These are phyloP conservation scores for Inosperma sp. DNA, from an alignment of 768 basidiomycete species.

Conservation along the genomic window DNA sequence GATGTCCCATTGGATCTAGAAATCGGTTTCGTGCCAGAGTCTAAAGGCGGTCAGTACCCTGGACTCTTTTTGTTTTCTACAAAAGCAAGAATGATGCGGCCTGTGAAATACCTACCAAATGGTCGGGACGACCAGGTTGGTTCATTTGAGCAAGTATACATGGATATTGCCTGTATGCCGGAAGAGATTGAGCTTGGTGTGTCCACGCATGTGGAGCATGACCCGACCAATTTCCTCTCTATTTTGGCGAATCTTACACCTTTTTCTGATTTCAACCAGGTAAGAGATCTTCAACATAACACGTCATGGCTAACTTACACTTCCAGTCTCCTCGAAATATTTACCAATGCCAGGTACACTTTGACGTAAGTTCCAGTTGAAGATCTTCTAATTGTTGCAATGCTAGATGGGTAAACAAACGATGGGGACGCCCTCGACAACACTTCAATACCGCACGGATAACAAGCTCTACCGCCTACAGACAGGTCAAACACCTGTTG, in stretches of 20 bases:
- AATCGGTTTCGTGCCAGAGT: slow-evolving; percentile 85
- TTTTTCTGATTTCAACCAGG: slow-evolving; percentile 99
- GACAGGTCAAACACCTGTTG: slow-evolving; percentile 91
- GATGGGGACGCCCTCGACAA: slow-evolving; percentile 97
- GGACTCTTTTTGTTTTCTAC: slow-evolving; percentile 90
- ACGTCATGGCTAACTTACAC: slow-evolving; percentile 4
- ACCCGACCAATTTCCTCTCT: slow-evolving; percentile 92
- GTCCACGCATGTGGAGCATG: slow-evolving; percentile 89
- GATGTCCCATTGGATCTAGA: slow-evolving; percentile 90
- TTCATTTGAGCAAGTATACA: slow-evolving; percentile 97
- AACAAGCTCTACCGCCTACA: slow-evolving; percentile 98
- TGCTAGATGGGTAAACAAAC: slow-evolving; percentile 97
- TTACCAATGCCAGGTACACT: slow-evolving; percentile 81
- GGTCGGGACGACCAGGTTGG: slow-evolving; percentile 87
- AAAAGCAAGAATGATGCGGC: slow-evolving; percentile 93
- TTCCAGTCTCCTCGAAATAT: slow-evolving; percentile 82
- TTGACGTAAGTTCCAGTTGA: neutral
- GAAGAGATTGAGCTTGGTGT: slow-evolving; percentile 75
- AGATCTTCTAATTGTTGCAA: neutral
- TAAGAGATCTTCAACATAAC: slow-evolving; percentile 34
- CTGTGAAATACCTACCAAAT: slow-evolving; percentile 87
- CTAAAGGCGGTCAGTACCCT: slow-evolving; percentile 93
- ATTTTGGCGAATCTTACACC: slow-evolving; percentile 97
- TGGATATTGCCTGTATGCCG: slow-evolving; percentile 92
- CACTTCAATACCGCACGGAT: slow-evolving; percentile 88